Evolutionary conservation across 345 rosid species (phyloP).

Genomic region (Acer saccharum): DNA sequence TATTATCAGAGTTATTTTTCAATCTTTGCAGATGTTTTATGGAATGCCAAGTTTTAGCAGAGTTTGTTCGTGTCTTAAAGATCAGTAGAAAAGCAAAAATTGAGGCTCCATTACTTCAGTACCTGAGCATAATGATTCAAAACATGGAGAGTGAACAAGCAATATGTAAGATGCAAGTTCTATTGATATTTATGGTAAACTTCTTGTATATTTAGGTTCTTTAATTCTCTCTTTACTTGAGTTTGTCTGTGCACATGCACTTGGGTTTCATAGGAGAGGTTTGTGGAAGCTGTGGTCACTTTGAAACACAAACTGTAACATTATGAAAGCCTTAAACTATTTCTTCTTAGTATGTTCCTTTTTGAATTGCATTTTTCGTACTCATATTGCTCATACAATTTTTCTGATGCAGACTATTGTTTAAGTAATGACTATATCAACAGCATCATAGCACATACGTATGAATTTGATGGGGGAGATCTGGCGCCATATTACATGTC

Average conservation of each 20-base stretch:
- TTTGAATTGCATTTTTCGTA: constrained; percentile 3
- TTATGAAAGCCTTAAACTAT: background rate
- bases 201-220: constrained; percentile 12
- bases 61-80: constrained; percentile 57
- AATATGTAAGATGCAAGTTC: constrained; percentile 49
- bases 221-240: constrained; percentile 6
- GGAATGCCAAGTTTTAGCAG: constrained; percentile 67
- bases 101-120: constrained; percentile 62
- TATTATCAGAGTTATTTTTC: background rate
- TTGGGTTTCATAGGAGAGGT: background rate
- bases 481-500: constrained; percentile 61
- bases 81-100: constrained; percentile 49
- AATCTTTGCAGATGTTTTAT: constrained; percentile 52
- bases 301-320: background rate
- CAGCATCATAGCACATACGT: constrained; percentile 52
- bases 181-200: constrained; percentile 24
- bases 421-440: constrained; percentile 67
- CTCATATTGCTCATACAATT: constrained; percentile 6
- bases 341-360: background rate
- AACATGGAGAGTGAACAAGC: constrained; percentile 62
- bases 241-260: background rate
- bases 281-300: background rate
- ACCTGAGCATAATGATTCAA: constrained; percentile 69
- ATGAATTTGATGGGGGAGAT: constrained; percentile 57
- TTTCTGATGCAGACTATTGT: constrained; percentile 56